Base-by-base conservation (phyloP, 2,329 filamentous ascomycete genomes). In the Phyllosticta ampelicida region DNA sequence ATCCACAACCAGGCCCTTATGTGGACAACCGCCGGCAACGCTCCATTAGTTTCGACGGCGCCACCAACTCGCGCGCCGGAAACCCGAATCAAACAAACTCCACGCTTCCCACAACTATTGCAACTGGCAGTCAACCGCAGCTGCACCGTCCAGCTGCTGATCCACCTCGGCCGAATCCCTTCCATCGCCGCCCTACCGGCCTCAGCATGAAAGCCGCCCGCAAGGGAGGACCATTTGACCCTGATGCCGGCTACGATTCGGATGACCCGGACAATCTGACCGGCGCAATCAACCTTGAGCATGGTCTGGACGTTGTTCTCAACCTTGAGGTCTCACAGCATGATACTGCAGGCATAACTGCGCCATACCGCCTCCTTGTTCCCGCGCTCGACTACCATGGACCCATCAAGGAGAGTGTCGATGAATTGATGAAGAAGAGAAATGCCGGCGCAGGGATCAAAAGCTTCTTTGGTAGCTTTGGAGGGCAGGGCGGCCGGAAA, bases 311-410 rank as follows among this genome's bases (percentile, higher is more conserved):
- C 63, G 86, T 99, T 36, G 87, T 84, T 54, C 74, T 99, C 50
- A 96, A 96, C 65, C 84, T 96, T 62, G 94, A 99, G 73, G 84
- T 96, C 61, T 90, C 86, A 65, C 82, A 88, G 51, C 84, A 83
- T 62, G 90, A 99, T 65, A 92, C 94, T 0, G 81, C 87, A 0
- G 95, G 94, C 13, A 90, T 89, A 62, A 99, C 94, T 0, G 82
- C 84, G 54, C 89, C 90, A 9, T 99, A 99, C 70, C 80, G 90
- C 48, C 75, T 99, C 5, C 79, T 97, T 1, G 86, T 99, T 5
- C 94, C 95, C 10, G 83, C 84, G 56, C 75, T 99, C 55, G 74
- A 74, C 65, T 84, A 76, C 54, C 62, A 68, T 18, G 70, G 69
- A 1, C 59, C 61, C 18, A 61, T 59, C 0, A 67, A 71, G 52